phyloP scores from a whole-genome alignment of 2,329 filamentous ascomycete genomes.

The Arachnopeziza araneosa region DNA sequence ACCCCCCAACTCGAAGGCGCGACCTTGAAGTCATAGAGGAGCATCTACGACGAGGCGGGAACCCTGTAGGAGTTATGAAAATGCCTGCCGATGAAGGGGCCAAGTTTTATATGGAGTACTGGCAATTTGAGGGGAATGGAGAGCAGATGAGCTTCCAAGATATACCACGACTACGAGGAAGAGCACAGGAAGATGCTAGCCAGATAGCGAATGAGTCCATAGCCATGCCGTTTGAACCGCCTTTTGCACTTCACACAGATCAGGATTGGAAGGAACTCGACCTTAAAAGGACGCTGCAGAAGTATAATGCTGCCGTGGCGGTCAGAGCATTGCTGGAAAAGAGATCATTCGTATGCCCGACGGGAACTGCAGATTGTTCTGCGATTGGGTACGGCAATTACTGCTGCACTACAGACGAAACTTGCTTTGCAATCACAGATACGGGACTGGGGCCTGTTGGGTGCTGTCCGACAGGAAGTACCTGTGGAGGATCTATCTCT shows the following conservation, averaged over 20 bases:
- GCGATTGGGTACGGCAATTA: constrained; percentile 61
- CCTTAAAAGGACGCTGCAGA: neutral
- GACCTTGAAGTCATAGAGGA: constrained; percentile 35
- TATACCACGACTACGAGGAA: constrained; percentile 8
- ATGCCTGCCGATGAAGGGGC: constrained; percentile 65
- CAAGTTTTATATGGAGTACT: constrained; percentile 69
- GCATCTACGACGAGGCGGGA: constrained; percentile 31
- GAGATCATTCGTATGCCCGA: constrained; percentile 61
- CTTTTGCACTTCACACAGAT: constrained; percentile 45
- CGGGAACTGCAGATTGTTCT: constrained; percentile 59
- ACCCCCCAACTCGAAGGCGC: constrained; percentile 38
- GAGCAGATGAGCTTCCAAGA: constrained; percentile 6
- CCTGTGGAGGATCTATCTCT: constrained; percentile 58
- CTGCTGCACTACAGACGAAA: constrained; percentile 63
- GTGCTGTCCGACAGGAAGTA: constrained; percentile 64
- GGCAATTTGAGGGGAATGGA: constrained; percentile 29
- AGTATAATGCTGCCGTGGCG: constrained; percentile 28
- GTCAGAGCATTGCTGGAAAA: constrained; percentile 43
- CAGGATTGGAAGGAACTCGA: neutral
- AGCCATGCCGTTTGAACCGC: constrained; percentile 38
- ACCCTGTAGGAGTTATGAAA: constrained; percentile 62
- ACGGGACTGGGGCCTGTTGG: constrained; percentile 62
- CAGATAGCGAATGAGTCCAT: neutral
- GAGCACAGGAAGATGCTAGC: constrained; percentile 12
- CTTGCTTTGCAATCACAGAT: constrained; percentile 60